Base-by-base conservation (phyloP, 805 yeast genomes). In the Wickerhamomyces chaumierensis region DNA sequence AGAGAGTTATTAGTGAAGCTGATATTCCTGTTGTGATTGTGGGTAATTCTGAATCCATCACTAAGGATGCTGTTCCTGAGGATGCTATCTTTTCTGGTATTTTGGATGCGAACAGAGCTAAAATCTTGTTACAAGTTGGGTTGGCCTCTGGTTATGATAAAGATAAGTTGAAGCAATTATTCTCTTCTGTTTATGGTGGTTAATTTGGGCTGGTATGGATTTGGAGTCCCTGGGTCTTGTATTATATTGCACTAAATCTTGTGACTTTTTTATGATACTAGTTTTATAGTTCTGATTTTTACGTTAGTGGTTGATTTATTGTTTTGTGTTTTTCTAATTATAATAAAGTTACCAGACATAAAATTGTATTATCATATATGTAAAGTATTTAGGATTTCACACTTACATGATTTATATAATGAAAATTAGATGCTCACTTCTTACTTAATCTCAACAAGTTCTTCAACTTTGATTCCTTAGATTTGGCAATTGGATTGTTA, bases 151-250 rank as follows among this genome's bases (percentile, higher is more conserved):
- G 58, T 2, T 63, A 63, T 48, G 46, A 58, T 19, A 47, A 65
- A 4, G 46, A 48, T 5, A 65, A 65, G 39, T 70, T 70, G n/a
- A 66, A 60, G 35, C 48, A 49, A 14, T 63, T 66, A 4, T 78
- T 77, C 48, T 53, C 55, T 14, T 69, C 70, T 3, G 80, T 73
- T 6, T 75, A 73, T 43, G 77, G 77, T 39, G 76, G 75, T 37
- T 65, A 45, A n/a, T n/a, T n/a, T n/a, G n/a, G n/a, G n/a, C n/a
- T n/a, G n/a, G n/a, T n/a, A n/a, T n/a, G n/a, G n/a, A n/a, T n/a
- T n/a, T n/a, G n/a, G n/a, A n/a, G n/a, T n/a, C n/a, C n/a, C n/a
- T n/a, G n/a, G n/a, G n/a, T n/a, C n/a, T n/a, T n/a, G n/a, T n/a
- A n/a, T n/a, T n/a, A n/a, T n/a, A n/a, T n/a, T n/a, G n/a, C n/a